Conservation (phyloP, 768 basidiomycete species). For the Stropharia rugosoannulata region DNA sequence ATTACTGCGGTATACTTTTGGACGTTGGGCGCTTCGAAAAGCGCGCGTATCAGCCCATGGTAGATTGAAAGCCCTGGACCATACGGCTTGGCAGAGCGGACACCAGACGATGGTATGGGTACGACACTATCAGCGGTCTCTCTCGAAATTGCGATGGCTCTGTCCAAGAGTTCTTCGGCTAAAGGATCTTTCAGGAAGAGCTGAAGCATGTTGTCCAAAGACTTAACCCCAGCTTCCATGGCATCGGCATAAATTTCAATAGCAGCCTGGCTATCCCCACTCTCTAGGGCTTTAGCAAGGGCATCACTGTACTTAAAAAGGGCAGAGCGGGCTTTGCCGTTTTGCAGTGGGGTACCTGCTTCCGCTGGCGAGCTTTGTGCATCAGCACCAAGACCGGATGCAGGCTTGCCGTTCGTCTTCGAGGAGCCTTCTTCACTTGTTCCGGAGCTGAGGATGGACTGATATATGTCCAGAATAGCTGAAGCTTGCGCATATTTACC, state of each 20-base stretch:
- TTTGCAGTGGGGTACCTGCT: not conserved
- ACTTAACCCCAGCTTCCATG: conserved; percentile 39
- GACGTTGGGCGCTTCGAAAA: conserved; percentile 42
- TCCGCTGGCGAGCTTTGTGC: too few relatives aligned
- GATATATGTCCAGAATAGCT: conserved; percentile 38
- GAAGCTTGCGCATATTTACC: conserved; percentile 34
- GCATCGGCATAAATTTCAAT: conserved; percentile 50
- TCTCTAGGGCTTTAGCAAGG: conserved; percentile 47
- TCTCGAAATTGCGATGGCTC: conserved; percentile 51
- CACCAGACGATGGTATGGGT: conserved; percentile 13
- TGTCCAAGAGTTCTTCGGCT: conserved; percentile 45
- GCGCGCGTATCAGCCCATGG: conserved; percentile 48
- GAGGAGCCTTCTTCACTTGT: not conserved
- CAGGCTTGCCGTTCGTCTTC: not conserved
- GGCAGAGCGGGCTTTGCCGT: not conserved
- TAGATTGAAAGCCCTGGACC: conserved; percentile 57
- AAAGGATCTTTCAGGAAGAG: conserved; percentile 46
- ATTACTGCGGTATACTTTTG: conserved; percentile 48
- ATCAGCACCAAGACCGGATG: not conserved
- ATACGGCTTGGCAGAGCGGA: conserved; percentile 16
- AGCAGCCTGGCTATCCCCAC: conserved; percentile 37
- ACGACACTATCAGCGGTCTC: conserved; percentile 8
- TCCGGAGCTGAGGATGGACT: conserved; percentile 2
- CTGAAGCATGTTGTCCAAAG: conserved; percentile 50
- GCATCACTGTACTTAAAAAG: conserved; percentile 45